These are phyloP conservation scores for Plantago coronopus DNA, from an alignment of 305 asterid species.

Conservation along the genomic window DNA sequence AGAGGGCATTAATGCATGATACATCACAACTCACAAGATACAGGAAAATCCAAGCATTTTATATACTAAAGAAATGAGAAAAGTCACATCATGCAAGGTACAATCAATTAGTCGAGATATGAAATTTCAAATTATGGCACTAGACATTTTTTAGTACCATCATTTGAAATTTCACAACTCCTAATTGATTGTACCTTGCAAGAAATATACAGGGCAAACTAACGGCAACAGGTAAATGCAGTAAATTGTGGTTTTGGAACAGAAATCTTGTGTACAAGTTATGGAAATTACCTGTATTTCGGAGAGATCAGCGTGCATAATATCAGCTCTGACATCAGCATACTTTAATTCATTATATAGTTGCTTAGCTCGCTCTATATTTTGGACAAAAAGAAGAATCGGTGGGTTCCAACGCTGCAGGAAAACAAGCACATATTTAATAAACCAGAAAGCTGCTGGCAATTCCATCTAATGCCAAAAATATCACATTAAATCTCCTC, in stretches of 20 bases:
- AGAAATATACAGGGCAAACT: too few species aligned
- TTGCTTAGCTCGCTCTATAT: slow-evolving; percentile 80
- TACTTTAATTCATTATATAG: slow-evolving; percentile 61
- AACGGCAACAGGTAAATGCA: too few species aligned
- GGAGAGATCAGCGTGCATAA: slow-evolving; percentile 74
- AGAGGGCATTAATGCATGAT: neutral
- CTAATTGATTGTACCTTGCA: too few species aligned
- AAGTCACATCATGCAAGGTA: neutral
- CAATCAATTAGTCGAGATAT: too few species aligned
- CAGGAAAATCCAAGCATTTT: neutral
- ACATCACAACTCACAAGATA: neutral
- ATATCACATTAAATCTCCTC: neutral
- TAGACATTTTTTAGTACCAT: too few species aligned
- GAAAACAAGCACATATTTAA: slow-evolving; percentile 1
- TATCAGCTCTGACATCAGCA: slow-evolving; percentile 69
- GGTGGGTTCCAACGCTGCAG: slow-evolving; percentile 84
- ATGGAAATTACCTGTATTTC: slow-evolving; percentile 42
- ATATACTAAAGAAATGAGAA: neutral
- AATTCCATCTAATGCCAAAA: neutral
- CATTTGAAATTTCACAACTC: too few species aligned
- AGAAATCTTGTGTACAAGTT: neutral
- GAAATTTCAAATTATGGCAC: too few species aligned
- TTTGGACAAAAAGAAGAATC: slow-evolving; percentile 79
- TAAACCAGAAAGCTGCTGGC: neutral
- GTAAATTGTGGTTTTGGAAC: neutral